Evolutionary conservation across 2,329 filamentous ascomycete species (phyloP), one percentile per base, ranked within the genome.

Genomic region (Chaetomiaceae sp.): DNA sequence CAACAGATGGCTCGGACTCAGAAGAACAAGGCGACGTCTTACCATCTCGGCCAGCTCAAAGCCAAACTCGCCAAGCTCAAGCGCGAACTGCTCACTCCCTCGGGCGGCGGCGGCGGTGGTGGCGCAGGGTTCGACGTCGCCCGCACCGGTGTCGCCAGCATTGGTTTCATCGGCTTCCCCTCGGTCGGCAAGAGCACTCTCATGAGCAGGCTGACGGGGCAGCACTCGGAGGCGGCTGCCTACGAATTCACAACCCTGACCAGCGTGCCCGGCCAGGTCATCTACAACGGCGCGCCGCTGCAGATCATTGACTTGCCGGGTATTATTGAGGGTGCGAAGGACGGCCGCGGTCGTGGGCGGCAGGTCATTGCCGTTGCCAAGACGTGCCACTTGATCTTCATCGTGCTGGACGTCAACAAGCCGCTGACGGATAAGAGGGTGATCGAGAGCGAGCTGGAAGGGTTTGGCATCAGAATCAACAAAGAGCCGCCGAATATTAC

Each of bases 171-270:
- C 63, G 93, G 93, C 26, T 98, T 98, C 62, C 93, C 93, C 2
- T 98, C 93, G 1, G 93, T 98, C 53, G 93, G 93, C 52, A 98
- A 98, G 73, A 95, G 88, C 78, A 98, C 93, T 41, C 75, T 98
- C 60, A 96, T 98, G 90, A 95, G 84, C 65, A 82, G 75, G 62
- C 71, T 98, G 64, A 98, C 93, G 35, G 93, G 93, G 42, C 91
- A 96, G 69, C 91, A 98, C 66, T 97, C 91, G 2, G 93, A 98
- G 75, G 91, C 83, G 46, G 93, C 93, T 15, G 93, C 91, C 42
- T 98, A 98, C 70, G 93, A 98, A 66, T 98, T 98, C 73, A 98
- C 93, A 56, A 98, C 93, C 45, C 76, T 98, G 66, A 98, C 93
- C 29, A 96, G 91, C 37, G 93, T 98, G 39, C 93, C 93, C 34